Conservation (phyloP, 106 monocot genomes). For the Allium cepa region DNA sequence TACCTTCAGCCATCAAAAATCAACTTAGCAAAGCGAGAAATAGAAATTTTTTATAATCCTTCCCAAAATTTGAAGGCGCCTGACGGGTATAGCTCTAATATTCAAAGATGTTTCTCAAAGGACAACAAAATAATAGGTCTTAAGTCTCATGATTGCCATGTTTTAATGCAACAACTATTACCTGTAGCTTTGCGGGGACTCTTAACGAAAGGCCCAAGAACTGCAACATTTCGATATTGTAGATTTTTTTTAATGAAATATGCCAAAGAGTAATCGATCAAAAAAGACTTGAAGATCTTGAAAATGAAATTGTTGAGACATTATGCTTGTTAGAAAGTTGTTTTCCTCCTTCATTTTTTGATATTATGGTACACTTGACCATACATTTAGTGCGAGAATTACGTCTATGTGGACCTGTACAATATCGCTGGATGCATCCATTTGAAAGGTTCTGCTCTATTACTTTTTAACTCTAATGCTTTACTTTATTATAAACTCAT, state of each 20-base stretch:
- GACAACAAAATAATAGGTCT: not conserved
- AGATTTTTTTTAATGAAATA: not conserved
- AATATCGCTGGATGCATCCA: too few species aligned
- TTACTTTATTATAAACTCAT: too few species aligned
- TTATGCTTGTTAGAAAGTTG: too few species aligned
- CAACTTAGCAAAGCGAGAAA: not conserved
- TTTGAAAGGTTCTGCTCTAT: too few species aligned
- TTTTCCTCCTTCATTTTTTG: too few species aligned
- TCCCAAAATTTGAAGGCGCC: not conserved
- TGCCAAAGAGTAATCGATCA: not conserved
- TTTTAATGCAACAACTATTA: constrained; percentile 2
- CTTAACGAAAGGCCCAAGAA: not conserved
- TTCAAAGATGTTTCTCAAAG: not conserved
- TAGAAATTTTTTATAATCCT: not conserved
- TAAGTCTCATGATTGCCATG: constrained; percentile 2
- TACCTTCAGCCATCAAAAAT: not conserved
- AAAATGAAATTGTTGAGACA: too few species aligned
- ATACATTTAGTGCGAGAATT: too few species aligned
- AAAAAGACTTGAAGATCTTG: not conserved
- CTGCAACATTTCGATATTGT: not conserved
- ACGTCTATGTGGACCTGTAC: too few species aligned
- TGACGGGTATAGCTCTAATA: not conserved
- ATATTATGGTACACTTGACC: too few species aligned
- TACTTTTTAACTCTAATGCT: too few species aligned
- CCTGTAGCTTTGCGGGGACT: not conserved